Evolutionary conservation across 108 stramenopile genomes (phyloP), one percentile per base, ranked within the genome.

Genomic region (Chaetoceros tenuissimus): DNA sequence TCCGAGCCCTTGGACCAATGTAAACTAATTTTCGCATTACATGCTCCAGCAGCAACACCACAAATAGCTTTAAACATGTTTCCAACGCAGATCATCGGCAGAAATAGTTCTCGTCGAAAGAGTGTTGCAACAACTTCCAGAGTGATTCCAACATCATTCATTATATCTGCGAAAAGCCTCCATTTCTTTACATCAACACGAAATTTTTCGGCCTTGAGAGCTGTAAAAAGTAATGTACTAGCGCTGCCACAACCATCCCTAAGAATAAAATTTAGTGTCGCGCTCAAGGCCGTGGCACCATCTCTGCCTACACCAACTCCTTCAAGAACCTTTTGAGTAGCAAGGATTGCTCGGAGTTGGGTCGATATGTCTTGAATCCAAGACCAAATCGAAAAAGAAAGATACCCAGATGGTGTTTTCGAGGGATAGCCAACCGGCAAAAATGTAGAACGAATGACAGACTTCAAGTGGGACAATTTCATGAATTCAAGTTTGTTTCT

Each of bases 231-330:
- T 49, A 91, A 57, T 1, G 76, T 81, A 0, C 83, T 85, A 2
- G 68, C 57, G 85, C 87, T 91, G 8, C 89, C 89, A 48, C 79
- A 87, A 1, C 85, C 89, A 61, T 91, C 89, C 13, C 89, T 81
- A 34, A 84, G 75, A 31, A 91, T 55, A 51, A 84, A 91, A 57
- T 91, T 86, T 48, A 91, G 45, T 18, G 84, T 59, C 3, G 89
- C 89, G 27, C 78, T 82, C 0, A 87, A 57, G 21, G 89, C 89
- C 3, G 89, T 87, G 30, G 89, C 89, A 24, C 80, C 89, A 18
- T 71, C 60, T 49, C 76, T 59, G 22, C 89, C 89, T 3, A 91
- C 89, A 16, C 89, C 89, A 3, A 86, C 81, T 19, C 89, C 89
- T 60, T 87, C 85, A 53, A 91, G 53, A 43, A 91, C 77, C 18